Evolutionary conservation across 176 grass and related monocot species (phyloP).

Genomic region (Aegilops longissima): DNA sequence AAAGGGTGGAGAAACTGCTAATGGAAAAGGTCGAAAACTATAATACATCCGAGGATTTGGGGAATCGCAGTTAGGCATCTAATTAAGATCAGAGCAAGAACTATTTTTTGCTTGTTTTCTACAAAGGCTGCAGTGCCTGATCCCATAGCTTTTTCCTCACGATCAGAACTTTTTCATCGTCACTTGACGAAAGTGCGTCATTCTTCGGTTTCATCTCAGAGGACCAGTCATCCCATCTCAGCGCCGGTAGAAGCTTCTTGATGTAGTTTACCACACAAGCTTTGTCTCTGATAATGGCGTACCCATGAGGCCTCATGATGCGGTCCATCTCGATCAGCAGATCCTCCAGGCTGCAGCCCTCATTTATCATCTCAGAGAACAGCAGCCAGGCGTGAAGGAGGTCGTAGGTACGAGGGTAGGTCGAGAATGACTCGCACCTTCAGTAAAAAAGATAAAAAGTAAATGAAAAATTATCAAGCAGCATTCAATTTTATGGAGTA

Average conservation of each 20-base stretch:
- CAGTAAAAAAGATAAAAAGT: slow-evolving; percentile 18
- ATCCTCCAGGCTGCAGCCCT: slow-evolving; percentile 68
- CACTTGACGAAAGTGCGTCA: slow-evolving; percentile 37
- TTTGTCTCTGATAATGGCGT: slow-evolving; percentile 66
- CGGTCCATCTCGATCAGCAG: slow-evolving; percentile 83
- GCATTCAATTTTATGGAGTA: background rate
- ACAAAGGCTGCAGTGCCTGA: slow-evolving; percentile 24
- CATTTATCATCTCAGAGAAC: slow-evolving; percentile 60
- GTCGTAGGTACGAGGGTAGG: slow-evolving; percentile 75
- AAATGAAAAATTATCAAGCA: background rate
- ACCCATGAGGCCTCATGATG: slow-evolving; percentile 59
- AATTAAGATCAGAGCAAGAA: slow-evolving; percentile 29
- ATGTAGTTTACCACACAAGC: slow-evolving; percentile 47
- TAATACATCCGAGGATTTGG: slow-evolving; percentile 15
- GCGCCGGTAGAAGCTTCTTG: slow-evolving; percentile 46
- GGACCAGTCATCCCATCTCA: slow-evolving; percentile 74
- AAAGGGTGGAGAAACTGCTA: background rate
- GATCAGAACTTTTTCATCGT: slow-evolving; percentile 59
- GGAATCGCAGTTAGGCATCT: slow-evolving; percentile 6
- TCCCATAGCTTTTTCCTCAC: slow-evolving; percentile 70
- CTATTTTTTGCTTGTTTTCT: background rate
- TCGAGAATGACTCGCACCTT: slow-evolving; percentile 81
- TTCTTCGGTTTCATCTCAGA: slow-evolving; percentile 56
- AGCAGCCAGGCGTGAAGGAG: slow-evolving; percentile 66
- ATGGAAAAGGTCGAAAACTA: background rate